Percentiles rank a stretch among this genome's conserved stretches.
These are phyloP conservation scores for Porodaedalea pini DNA, from an alignment of 1,284 basidiomycete genomes.

Conservation along the genomic window DNA sequence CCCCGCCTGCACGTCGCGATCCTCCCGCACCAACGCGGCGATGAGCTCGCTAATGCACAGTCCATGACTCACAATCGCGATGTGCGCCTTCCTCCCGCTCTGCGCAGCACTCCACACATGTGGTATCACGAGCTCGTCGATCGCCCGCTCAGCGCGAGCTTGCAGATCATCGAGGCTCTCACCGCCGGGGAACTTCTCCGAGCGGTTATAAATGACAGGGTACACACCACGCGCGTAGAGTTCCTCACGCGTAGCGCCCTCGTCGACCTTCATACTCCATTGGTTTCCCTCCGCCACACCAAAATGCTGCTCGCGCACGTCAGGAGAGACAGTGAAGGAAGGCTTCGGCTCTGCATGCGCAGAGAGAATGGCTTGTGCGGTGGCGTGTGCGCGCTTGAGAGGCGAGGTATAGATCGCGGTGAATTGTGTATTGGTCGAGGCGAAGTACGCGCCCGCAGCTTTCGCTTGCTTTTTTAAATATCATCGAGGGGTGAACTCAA, in stretches of 20 bases:
- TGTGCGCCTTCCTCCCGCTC: constrained; percentile 44
- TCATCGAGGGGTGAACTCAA: not conserved
- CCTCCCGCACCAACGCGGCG: constrained; percentile 44
- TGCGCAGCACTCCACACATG: constrained; percentile 44
- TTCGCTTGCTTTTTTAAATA: constrained; percentile 68
- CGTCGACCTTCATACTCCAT: constrained; percentile 37
- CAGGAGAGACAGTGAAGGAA: constrained; percentile 46
- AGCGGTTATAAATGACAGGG: constrained; percentile 45
- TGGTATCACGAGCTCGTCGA: constrained; percentile 60
- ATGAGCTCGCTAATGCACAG: constrained; percentile 70
- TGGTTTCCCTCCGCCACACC: constrained; percentile 71
- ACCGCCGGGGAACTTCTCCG: constrained; percentile 64
- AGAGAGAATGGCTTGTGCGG: constrained; percentile 60
- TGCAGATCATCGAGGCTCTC: constrained; percentile 73
- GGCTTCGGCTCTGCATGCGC: constrained; percentile 52
- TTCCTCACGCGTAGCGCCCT: constrained; percentile 41
- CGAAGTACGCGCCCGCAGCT: constrained; percentile 65
- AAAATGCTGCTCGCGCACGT: constrained; percentile 67
- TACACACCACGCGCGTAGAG: constrained; percentile 51
- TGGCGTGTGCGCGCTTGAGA: constrained; percentile 72
- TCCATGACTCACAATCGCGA: constrained; percentile 80
- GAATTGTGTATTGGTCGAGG: constrained; percentile 47
- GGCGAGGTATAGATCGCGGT: constrained; percentile 76
- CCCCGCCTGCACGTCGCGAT: constrained; percentile 28
- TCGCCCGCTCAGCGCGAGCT: constrained; percentile 52